Percentiles rank a stretch among this genome's conserved stretches.
phyloP scores from a whole-genome alignment of 1,284 basidiomycete genomes.

The Boletus sp. region DNA sequence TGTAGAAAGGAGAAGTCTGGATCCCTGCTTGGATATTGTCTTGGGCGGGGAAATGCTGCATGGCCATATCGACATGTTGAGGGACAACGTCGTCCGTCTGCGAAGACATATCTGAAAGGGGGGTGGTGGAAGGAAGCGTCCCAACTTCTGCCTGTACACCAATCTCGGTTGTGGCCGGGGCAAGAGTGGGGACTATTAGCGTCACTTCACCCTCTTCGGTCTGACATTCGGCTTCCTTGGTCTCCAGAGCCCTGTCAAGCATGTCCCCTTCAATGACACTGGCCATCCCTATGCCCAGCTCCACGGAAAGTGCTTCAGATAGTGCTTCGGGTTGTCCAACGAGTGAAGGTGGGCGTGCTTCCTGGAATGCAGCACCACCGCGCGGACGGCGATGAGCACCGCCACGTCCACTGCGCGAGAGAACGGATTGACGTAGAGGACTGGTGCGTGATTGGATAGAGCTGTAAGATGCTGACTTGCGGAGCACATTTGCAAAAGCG shows the following conservation, averaged over 20 bases:
- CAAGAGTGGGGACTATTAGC: slow-evolving; percentile 27
- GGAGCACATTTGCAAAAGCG: slow-evolving; percentile 71
- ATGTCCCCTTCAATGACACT: slow-evolving; percentile 40
- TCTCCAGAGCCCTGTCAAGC: slow-evolving; percentile 48
- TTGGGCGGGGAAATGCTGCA: slow-evolving; percentile 37
- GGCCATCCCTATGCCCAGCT: slow-evolving; percentile 55
- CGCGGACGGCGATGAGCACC: slow-evolving; percentile 50
- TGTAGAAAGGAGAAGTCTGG: slow-evolving; percentile 35
- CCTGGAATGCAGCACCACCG: slow-evolving; percentile 62
- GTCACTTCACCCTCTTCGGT: slow-evolving; percentile 40
- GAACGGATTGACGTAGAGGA: slow-evolving; percentile 53
- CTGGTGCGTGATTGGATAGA: slow-evolving; percentile 48
- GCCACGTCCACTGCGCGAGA: slow-evolving; percentile 47
- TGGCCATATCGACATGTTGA: slow-evolving; percentile 34
- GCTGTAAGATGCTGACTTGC: slow-evolving; percentile 53
- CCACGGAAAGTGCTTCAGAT: slow-evolving; percentile 43
- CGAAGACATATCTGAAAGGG: slow-evolving; percentile 40
- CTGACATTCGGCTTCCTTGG: slow-evolving; percentile 61
- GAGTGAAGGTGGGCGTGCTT: slow-evolving; percentile 62
- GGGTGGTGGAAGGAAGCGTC: slow-evolving; percentile 19
- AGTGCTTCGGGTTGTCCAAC: slow-evolving; percentile 66
- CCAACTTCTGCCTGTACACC: slow-evolving; percentile 33
- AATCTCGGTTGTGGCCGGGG: slow-evolving; percentile 33
- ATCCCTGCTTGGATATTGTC: slow-evolving; percentile 35
- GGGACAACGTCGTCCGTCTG: slow-evolving; percentile 47